These are phyloP conservation scores for Termitomyces sp. DNA, from an alignment of 768 basidiomycete genomes.

Conservation along the genomic window DNA sequence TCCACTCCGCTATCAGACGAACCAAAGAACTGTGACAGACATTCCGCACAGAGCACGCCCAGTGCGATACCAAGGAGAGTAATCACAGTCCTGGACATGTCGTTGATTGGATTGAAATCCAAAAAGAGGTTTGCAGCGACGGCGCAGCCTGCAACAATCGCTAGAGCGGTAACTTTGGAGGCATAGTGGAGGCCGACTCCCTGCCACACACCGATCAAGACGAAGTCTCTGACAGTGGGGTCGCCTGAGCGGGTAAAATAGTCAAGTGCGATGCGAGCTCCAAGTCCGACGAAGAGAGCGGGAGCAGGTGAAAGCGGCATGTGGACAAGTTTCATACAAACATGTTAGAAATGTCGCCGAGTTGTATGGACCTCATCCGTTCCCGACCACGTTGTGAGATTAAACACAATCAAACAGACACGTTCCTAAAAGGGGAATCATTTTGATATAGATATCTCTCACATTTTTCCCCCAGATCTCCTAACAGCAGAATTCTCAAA, in stretches of 20 bases:
- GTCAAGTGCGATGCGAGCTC: conserved; percentile 68
- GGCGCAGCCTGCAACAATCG: conserved; percentile 51
- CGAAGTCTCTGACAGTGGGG: conserved; percentile 50
- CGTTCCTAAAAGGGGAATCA: neutral
- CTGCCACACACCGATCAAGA: conserved; percentile 73
- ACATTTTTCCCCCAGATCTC: no score
- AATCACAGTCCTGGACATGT: conserved; percentile 51
- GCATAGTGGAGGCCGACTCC: conserved; percentile 72
- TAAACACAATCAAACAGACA: neutral
- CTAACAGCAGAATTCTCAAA: no score
- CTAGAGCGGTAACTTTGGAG: conserved; percentile 50
- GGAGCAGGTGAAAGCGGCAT: conserved; percentile 52
- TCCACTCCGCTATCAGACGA: conserved; percentile 31
- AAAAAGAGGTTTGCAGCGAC: conserved; percentile 60
- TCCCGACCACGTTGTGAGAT: neutral
- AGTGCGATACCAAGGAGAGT: conserved; percentile 66
- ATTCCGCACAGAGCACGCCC: conserved; percentile 68
- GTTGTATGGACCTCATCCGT: neutral
- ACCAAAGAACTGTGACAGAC: conserved; percentile 65
- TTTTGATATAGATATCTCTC: no score
- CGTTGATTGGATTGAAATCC: conserved; percentile 56
- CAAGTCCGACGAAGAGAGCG: conserved; percentile 71
- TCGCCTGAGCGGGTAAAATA: conserved; percentile 45
- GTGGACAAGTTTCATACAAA: neutral
- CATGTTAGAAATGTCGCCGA: neutral